A percentile compares a stretch with the other conserved stretches of the same genome.
phyloP scores from a whole-genome alignment of 805 yeast species.

The Schizosaccharomyces octosporus region DNA sequence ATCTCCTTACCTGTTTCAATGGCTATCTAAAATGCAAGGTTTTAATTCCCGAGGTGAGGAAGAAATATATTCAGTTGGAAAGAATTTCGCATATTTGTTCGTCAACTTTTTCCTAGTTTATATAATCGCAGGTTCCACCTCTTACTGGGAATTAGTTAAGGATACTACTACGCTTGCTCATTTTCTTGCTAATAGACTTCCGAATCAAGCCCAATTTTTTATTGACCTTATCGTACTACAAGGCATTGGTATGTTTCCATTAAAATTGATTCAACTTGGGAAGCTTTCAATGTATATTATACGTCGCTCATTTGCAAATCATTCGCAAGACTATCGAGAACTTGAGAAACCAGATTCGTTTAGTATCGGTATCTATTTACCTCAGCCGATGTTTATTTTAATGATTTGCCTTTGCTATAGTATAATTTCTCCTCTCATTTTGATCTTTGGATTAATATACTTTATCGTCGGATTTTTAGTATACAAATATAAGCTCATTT shows the following conservation, averaged over 20 bases:
- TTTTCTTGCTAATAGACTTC: constrained; percentile 58
- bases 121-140: constrained; percentile 80
- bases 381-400: constrained; percentile 70
- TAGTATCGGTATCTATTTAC: constrained; percentile 74
- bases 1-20: constrained; percentile 68
- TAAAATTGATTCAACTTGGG: constrained; percentile 60
- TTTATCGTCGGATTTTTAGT: constrained; percentile 70
- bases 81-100: constrained; percentile 83
- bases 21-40: constrained; percentile 66
- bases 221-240: constrained; percentile 65
- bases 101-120: constrained; percentile 82
- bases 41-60: constrained; percentile 80
- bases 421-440: constrained; percentile 66
- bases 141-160: constrained; percentile 54
- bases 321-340: constrained; percentile 59
- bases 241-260: constrained; percentile 68
- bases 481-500: constrained; percentile 70
- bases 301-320: constrained; percentile 36
- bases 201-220: constrained; percentile 62
- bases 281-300: constrained; percentile 52
- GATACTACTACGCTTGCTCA: constrained; percentile 79
- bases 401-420: constrained; percentile 71
- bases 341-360: constrained; percentile 73
- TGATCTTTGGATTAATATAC: constrained; percentile 62
- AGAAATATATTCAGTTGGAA: constrained; percentile 60